Conservation (phyloP, 148 eudicot genomes). For the Amaranthus palmeri region DNA sequence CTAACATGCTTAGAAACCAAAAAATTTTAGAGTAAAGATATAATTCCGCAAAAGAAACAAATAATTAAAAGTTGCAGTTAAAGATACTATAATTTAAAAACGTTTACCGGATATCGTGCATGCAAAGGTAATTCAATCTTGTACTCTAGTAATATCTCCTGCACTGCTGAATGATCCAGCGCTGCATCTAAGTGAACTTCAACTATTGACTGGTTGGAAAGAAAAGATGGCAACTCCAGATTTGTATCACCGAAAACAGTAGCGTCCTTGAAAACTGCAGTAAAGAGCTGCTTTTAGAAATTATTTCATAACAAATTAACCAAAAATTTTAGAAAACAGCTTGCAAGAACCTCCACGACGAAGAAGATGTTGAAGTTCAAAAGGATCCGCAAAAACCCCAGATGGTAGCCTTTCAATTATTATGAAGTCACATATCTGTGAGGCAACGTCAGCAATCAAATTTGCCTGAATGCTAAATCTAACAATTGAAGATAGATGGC, state of each 20-base stretch:
- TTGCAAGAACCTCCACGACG: conserved; percentile 58
- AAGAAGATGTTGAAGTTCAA: conserved; percentile 75
- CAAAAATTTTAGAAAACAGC: conserved; percentile 9
- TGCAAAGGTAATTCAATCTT: conserved; percentile 65
- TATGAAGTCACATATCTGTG: conserved; percentile 46
- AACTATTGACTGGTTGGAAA: conserved; percentile 67
- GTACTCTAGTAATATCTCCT: conserved; percentile 33
- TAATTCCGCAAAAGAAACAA: background rate
- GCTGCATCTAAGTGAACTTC: conserved; percentile 63
- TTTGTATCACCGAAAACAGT: conserved; percentile 83
- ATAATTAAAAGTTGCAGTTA: background rate
- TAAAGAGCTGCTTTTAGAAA: background rate
- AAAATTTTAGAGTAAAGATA: background rate
- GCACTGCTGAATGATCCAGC: conserved; percentile 21
- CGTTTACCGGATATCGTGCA: conserved; percentile 66
- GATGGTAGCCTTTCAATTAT: conserved; percentile 70
- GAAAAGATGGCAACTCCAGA: conserved; percentile 78
- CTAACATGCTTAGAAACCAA: background rate
- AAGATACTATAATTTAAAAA: background rate
- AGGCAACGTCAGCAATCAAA: conserved; percentile 26
- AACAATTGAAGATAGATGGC: conserved; percentile 49
- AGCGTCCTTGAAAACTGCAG: conserved; percentile 62
- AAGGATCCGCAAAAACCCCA: conserved; percentile 92
- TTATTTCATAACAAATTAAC: background rate
- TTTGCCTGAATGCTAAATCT: conserved; percentile 35